Conservation (phyloP, 2,329 filamentous ascomycete species). For the Penicillium sp. region DNA sequence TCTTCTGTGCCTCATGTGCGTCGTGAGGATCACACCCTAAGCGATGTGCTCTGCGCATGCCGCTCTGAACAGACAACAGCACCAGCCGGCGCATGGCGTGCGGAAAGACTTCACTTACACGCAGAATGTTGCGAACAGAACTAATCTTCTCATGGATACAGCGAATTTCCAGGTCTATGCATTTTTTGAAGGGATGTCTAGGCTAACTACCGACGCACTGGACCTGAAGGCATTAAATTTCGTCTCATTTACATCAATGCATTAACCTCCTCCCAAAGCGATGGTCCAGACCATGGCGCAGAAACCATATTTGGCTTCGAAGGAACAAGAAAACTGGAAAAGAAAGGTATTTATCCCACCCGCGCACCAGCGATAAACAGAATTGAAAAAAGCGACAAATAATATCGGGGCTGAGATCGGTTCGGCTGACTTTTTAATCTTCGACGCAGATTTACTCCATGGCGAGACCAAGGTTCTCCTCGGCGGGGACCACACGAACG, state of each 20-base stretch:
- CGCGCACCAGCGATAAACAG: conserved; percentile 26
- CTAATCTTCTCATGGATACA: conserved; percentile 1
- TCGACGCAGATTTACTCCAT: conserved; percentile 33
- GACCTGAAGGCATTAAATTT: conserved; percentile 24
- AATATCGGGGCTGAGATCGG: conserved; percentile 10
- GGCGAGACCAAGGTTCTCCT: conserved; percentile 48
- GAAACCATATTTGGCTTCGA: conserved; percentile 22
- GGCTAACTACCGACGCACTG: conserved; percentile 12
- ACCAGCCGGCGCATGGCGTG: not conserved
- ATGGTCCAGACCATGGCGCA: conserved; percentile 27
- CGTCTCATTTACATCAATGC: conserved; percentile 36
- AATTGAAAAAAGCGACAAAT: conserved; percentile 11
- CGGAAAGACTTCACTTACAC: not conserved
- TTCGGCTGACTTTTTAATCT: conserved; percentile 11
- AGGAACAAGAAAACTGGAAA: conserved; percentile 14
- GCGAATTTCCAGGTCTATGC: conserved; percentile 10
- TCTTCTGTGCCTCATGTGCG: not conserved
- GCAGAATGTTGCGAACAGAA: conserved; percentile 1
- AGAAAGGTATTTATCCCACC: conserved; percentile 30
- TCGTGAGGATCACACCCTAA: not conserved
- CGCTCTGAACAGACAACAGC: not conserved
- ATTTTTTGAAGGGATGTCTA: conserved; percentile 7
- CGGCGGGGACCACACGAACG: conserved; percentile 55
- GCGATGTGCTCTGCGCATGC: not conserved
- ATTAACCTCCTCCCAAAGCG: conserved; percentile 33